Percentiles rank a stretch among this genome's conserved stretches.
Conservation (phyloP, 2,329 filamentous ascomycete species). For the Talaromyces amestolkiae region DNA sequence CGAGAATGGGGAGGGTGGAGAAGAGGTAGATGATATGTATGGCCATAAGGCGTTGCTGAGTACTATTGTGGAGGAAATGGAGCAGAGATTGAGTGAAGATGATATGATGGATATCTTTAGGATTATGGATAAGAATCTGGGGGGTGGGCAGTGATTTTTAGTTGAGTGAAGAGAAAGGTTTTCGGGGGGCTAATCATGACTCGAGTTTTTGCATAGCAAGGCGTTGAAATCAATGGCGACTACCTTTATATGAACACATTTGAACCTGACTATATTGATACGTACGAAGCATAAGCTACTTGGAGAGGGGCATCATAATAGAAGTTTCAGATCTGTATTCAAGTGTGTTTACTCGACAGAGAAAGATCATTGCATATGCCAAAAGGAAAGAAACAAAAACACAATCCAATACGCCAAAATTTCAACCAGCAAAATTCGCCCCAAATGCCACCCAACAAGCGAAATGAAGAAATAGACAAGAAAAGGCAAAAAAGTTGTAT, state of each 20-base stretch:
- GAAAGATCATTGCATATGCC: constrained; percentile 13
- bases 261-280: too few relatives aligned
- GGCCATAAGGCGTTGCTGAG: constrained; percentile 40
- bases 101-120: constrained; percentile 36
- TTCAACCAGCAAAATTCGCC: constrained; percentile 23
- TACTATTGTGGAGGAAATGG: constrained; percentile 44
- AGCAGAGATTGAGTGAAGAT: constrained; percentile 40
- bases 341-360: neutral
- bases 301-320: neutral
- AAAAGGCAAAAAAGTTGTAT: constrained; percentile 36
- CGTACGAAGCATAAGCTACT: too few relatives aligned
- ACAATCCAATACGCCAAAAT: constrained; percentile 18
- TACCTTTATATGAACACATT: neutral
- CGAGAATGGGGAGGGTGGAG: constrained; percentile 21
- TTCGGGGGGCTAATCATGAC: neutral
- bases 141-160: neutral
- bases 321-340: constrained; percentile 4
- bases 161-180: neutral
- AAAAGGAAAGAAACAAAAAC: constrained; percentile 13
- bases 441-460: constrained; percentile 34
- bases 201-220: constrained; percentile 14
- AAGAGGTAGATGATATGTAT: constrained; percentile 30
- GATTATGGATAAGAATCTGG: constrained; percentile 38
- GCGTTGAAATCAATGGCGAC: constrained; percentile 1
- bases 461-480: constrained; percentile 30